Percentiles rank a stretch among this genome's conserved stretches.
These are phyloP conservation scores for Cynara cardunculus DNA, from an alignment of 129 eudicot species.

Conservation along the genomic window DNA sequence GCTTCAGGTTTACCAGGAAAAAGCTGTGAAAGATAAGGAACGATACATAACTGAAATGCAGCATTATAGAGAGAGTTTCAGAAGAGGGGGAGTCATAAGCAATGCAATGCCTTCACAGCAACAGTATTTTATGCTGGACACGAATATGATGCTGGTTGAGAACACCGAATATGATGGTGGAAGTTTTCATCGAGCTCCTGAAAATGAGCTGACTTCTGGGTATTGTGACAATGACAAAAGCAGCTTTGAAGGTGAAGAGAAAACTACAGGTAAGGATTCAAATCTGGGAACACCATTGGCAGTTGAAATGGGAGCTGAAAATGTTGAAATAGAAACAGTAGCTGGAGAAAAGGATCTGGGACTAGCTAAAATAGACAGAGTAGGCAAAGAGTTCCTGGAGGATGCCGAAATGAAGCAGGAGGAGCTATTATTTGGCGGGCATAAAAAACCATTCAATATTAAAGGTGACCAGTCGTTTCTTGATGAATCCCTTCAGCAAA, in stretches of 20 bases:
- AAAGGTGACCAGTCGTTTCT: constrained; percentile 19
- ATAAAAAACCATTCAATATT: neutral
- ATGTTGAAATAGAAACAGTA: constrained; percentile 17
- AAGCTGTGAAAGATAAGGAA: constrained; percentile 86
- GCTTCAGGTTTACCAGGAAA: constrained; percentile 79
- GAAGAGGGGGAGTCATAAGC: constrained; percentile 37
- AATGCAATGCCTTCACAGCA: constrained; percentile 45
- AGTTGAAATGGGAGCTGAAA: constrained; percentile 32
- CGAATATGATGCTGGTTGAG: constrained; percentile 29
- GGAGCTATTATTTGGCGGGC: constrained; percentile 5
- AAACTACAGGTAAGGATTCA: constrained; percentile 18
- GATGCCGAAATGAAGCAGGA: constrained; percentile 1
- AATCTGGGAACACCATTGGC: constrained; percentile 24
- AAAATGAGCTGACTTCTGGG: constrained; percentile 41
- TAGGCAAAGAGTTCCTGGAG: neutral
- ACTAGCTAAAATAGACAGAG: neutral
- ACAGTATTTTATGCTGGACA: constrained; percentile 24
- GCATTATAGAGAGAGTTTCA: constrained; percentile 51
- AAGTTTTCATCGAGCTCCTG: constrained; percentile 34
- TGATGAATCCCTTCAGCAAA: constrained; percentile 19
- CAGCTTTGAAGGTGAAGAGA: constrained; percentile 33
- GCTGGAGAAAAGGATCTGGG: neutral
- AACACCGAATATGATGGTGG: constrained; percentile 34
- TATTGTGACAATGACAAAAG: constrained; percentile 35
- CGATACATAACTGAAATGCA: constrained; percentile 82